Evolutionary conservation across 371 early-diverging fungal species (phyloP), one percentile per base, ranked within the genome.

Genomic region (Rhizopus microsporus): DNA sequence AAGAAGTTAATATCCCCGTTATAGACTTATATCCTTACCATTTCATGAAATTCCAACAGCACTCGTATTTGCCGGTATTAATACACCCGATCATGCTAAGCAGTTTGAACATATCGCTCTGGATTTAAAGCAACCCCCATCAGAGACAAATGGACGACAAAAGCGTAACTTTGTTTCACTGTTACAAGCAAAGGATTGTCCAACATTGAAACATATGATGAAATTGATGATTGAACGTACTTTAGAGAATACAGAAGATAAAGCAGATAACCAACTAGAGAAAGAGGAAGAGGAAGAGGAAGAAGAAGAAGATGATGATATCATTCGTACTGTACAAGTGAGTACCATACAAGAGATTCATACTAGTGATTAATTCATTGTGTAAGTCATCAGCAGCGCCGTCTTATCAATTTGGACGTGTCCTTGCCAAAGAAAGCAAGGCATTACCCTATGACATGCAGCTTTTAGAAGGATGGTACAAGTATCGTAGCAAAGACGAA

Each of bases 31-130:
- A 15, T 39, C 53, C 1, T 50, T 78, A 46, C 85, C 82, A 3
- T 73, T 67, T 32, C 82, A 77, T 54, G 90, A 86, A 59, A 67
- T 89, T 13, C 90, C 90, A 3, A 84, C 90, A 16, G 90, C 76
- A 0, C 71, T 87, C 10, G 78, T 89, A 3, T 87, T 88, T 74
- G 83, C 88, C 12, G 89, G 85, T 47, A 74, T 78, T 59, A 78
- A 78, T 42, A 74, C 74, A 12, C 72, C 79, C 3, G 79, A 78
- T 62, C 79, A 78, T 40, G 65, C 57, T 35, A 57, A 68, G 1
- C 76, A 74, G 7, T 78, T 78, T 54, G 63, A 56, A 63, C 82
- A 76, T 67, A 87, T 78, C 30, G 67, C 72, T 56, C 67, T 7
- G 57, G 68, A 42, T 67, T 74, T 72, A 65, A 76, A 35, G 67